Conservation (phyloP, 23 red algal species). For the Cyanidium caldarium region DNA sequence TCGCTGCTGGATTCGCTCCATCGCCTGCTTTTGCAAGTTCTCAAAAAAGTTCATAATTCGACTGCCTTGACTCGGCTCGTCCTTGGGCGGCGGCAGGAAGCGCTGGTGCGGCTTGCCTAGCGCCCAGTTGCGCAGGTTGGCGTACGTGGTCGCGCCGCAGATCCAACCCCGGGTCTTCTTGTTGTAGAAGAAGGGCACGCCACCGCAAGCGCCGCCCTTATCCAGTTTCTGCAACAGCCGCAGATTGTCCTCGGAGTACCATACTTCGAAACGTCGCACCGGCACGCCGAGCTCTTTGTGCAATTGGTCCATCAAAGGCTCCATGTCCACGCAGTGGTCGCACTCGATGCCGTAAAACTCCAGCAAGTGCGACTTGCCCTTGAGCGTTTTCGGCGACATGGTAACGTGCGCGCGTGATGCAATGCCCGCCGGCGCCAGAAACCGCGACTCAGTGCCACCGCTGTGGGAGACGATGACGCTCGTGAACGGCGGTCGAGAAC, state of each 20-base stretch:
- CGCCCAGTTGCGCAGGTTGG: slow-evolving; percentile 85
- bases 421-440: too few species aligned
- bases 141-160: slow-evolving; percentile 91
- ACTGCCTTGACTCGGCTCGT: slow-evolving; percentile 15
- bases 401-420: too few species aligned
- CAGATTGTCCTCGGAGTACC: slow-evolving; percentile 84
- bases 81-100: slow-evolving; percentile 73
- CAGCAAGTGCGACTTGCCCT: slow-evolving; percentile 34
- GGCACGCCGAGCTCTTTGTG: slow-evolving; percentile 63
- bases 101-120: slow-evolving; percentile 51
- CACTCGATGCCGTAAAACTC: slow-evolving; percentile 98
- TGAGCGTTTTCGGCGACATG: background rate
- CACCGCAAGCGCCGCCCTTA: slow-evolving; percentile 57
- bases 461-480: too few species aligned
- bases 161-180: slow-evolving; percentile 89
- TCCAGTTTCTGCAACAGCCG: slow-evolving; percentile 83
- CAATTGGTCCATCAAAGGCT: slow-evolving; percentile 75
- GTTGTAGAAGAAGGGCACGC: slow-evolving; percentile 92
- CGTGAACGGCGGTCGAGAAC: too few species aligned
- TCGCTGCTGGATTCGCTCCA: slow-evolving; percentile 28
- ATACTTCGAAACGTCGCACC: slow-evolving; percentile 82
- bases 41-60: slow-evolving; percentile 9
- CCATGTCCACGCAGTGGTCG: slow-evolving; percentile 94
- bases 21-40: slow-evolving; percentile 4
- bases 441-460: too few species aligned